Evolutionary conservation across 441 rosid genomes (phyloP).

Genomic region (Brassica hybrid): DNA sequence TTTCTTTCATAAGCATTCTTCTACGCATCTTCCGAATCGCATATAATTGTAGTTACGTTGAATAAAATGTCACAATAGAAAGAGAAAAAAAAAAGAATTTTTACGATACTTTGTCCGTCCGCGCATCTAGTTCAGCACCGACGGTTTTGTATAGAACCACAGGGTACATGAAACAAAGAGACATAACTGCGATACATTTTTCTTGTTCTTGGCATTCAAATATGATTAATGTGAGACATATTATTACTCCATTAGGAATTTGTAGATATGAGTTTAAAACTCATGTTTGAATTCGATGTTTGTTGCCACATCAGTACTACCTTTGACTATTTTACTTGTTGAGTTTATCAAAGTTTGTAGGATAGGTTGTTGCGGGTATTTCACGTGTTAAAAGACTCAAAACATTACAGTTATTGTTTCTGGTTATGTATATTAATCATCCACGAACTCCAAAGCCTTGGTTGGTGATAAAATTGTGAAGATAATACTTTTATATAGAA

Average conservation of each 20-base stretch:
- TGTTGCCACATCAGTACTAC: background rate
- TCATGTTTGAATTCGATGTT: slow-evolving; percentile 9
- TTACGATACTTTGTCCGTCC: slow-evolving; percentile 5
- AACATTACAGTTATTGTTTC: slow-evolving; percentile 14
- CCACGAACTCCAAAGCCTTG: slow-evolving; percentile 21
- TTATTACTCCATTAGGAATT: slow-evolving; percentile 2
- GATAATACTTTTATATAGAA: background rate
- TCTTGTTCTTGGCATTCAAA: slow-evolving; percentile 3
- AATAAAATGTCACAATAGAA: background rate
- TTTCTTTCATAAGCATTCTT: background rate
- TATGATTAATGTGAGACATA: slow-evolving; percentile 12
- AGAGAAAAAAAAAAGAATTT: background rate
- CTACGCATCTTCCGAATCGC: slow-evolving; percentile 17
- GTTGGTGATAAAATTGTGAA: background rate
- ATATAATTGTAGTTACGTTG: slow-evolving; percentile 20
- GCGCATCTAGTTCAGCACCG: slow-evolving; percentile 29
- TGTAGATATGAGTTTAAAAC: background rate
- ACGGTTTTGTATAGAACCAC: slow-evolving; percentile 19
- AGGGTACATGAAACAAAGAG: slow-evolving; percentile 9
- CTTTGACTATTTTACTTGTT: background rate
- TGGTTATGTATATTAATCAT: slow-evolving; percentile 12
- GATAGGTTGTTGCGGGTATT: background rate
- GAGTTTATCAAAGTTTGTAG: slow-evolving; percentile 7
- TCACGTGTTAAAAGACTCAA: slow-evolving; percentile 8
- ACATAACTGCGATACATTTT: slow-evolving; percentile 11